Conservation (phyloP, 306 rosid species). For the Prunus mira region DNA sequence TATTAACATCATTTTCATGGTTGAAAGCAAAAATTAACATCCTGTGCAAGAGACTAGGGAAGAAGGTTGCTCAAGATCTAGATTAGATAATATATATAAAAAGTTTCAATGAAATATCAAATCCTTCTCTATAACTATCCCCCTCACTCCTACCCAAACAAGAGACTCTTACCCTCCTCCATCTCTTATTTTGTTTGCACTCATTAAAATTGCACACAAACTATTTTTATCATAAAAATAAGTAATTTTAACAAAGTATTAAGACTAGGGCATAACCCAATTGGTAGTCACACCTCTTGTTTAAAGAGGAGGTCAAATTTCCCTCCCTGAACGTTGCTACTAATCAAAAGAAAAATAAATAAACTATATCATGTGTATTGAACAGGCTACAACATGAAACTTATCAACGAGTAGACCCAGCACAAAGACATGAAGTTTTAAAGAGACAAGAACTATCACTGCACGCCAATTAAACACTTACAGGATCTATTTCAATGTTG, state of each 20-base stretch:
- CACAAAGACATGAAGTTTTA: neutral
- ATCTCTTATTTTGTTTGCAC: no score
- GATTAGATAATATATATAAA: no score
- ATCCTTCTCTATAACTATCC: no score
- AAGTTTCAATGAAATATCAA: no score
- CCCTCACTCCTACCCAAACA: no score
- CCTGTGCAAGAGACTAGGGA: neutral
- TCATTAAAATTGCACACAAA: neutral
- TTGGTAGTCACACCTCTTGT: neutral
- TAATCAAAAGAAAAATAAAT: neutral
- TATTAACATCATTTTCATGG: neutral
- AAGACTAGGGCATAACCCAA: no score
- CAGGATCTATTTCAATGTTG: slow-evolving; percentile 78
- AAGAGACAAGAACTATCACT: neutral
- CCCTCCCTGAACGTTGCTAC: neutral
- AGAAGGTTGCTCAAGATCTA: no score
- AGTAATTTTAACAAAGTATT: no score
- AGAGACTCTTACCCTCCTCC: no score
- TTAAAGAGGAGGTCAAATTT: neutral
- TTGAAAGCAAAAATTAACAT: neutral
- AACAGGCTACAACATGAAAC: slow-evolving; percentile 6
- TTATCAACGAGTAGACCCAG: neutral
- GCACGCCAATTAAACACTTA: neutral
- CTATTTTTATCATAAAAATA: no score
- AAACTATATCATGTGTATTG: neutral